Base-by-base conservation (phyloP, 2,329 filamentous ascomycete genomes). In the Alternaria sp. region DNA sequence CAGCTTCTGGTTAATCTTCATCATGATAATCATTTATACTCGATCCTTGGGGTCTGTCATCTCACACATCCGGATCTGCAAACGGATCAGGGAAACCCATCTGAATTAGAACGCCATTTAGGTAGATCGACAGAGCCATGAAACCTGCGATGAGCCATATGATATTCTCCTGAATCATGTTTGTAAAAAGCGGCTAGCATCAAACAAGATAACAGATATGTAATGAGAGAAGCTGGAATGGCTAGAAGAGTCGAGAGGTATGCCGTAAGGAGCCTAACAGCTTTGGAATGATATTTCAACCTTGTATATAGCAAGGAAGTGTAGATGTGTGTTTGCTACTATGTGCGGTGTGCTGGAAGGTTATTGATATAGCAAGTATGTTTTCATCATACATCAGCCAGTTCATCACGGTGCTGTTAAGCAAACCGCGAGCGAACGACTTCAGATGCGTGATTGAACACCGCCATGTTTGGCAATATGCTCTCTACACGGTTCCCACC, bases 171-270 rank as follows among this genome's bases (percentile, higher is more conserved):
- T 49, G 30, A 8, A 16, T 2, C 30, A 36, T 34, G 7, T 5
- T 49, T 11, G 14, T 7, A 3, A 7, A 1, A 7, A 36, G 20
- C 16, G 12, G 3, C 0, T 4, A 4, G 22, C 3, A 11, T 10
- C 8, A n/a, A 20, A 25, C 8, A 5, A 5, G 22, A 4, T 14
- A 44, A 25, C 40, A 25, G 6, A 41, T 2, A 27, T 44, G 40
- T 43, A 12, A 41, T 44, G 5, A 27, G 12, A 27, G 7, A 27
- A 27, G 25, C 25, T 27, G 25, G 25, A 27, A 27, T 27, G 25
- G 25, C 25, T 27, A 27, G 6, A 10, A 27, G 20, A n/a, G 41
- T 11, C 22, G 11, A 32, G 3, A 48, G 14, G 8, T 18, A n/a
- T 38, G 36, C 36, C 5, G 9, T 9, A 38, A n/a, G 12, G 8